Conservation (phyloP, 139 green algal species). For the Chlamydomonas sp. region DNA sequence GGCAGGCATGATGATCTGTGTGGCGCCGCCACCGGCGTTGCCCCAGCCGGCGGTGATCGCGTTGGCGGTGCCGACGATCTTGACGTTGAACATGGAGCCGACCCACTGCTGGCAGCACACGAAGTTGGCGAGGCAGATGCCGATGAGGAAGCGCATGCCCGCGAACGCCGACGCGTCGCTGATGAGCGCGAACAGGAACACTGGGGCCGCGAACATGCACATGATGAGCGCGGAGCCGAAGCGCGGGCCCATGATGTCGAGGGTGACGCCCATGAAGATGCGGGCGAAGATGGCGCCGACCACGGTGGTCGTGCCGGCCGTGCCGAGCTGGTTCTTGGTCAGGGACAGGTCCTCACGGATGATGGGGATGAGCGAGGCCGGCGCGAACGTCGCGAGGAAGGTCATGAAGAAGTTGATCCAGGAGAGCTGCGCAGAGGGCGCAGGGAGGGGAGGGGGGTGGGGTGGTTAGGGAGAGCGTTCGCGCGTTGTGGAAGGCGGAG, state of each 20-base stretch:
- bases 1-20: slow-evolving; percentile 88
- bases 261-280: slow-evolving; percentile 60
- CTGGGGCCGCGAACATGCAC: slow-evolving; percentile 48
- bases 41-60: slow-evolving; percentile 74
- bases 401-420: slow-evolving; percentile 84
- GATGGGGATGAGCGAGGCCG: slow-evolving; percentile 51
- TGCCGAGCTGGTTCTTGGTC: slow-evolving; percentile 40
- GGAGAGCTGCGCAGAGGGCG: slow-evolving; percentile 75
- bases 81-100: slow-evolving; percentile 77
- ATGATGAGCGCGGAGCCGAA: slow-evolving; percentile 47
- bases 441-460: too few species aligned
- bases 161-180: slow-evolving; percentile 34
- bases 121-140: slow-evolving; percentile 65
- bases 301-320: slow-evolving; percentile 50
- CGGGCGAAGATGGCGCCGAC: slow-evolving; percentile 55
- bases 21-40: slow-evolving; percentile 85
- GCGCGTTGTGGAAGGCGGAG: too few species aligned
- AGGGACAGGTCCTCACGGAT: slow-evolving; percentile 80
- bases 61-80: slow-evolving; percentile 86
- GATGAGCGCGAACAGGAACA: slow-evolving; percentile 66
- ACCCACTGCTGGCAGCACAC: slow-evolving; percentile 88
- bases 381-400: slow-evolving; percentile 90
- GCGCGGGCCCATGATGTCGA: slow-evolving; percentile 72
- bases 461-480: too few species aligned
- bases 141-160: slow-evolving; percentile 67